Conservation (phyloP, 129 eudicot species). For the Flaveria bidentis region DNA sequence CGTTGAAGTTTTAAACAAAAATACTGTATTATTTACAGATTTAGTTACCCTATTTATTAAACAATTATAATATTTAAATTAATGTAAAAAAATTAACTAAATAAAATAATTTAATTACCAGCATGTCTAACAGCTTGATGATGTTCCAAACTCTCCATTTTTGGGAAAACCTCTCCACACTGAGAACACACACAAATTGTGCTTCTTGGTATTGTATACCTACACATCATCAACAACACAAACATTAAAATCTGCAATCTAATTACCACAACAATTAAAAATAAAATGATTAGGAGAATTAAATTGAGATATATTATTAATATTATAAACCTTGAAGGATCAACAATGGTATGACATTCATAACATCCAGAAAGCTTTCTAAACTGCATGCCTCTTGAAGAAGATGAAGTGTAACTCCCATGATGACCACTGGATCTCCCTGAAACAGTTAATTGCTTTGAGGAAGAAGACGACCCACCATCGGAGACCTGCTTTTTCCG, state of each 20-base stretch:
- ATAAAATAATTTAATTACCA: slow-evolving; percentile 40
- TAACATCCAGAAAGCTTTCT: slow-evolving; percentile 92
- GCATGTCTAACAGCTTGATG: slow-evolving; percentile 96
- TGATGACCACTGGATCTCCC: slow-evolving; percentile 49
- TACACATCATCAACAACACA: slow-evolving; percentile 27
- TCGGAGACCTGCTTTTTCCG: slow-evolving; percentile 33
- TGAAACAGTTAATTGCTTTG: slow-evolving; percentile 49
- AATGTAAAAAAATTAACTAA: not conserved
- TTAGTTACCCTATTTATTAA: no score
- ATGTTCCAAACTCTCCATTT: slow-evolving; percentile 80
- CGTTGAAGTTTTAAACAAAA: no score
- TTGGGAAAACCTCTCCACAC: slow-evolving; percentile 84
- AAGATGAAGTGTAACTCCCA: slow-evolving; percentile 27
- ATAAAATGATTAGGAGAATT: not conserved
- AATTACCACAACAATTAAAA: not conserved
- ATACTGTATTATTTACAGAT: no score
- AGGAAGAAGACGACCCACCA: slow-evolving; percentile 42
- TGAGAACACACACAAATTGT: slow-evolving; percentile 64
- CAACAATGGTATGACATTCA: slow-evolving; percentile 87
- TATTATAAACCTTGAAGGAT: slow-evolving; percentile 51
- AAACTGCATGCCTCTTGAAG: slow-evolving; percentile 68
- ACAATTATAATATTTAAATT: not conserved
- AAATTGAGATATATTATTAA: not conserved
- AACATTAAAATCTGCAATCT: not conserved
- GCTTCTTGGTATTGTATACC: slow-evolving; percentile 71